Percentiles rank a stretch among this genome's conserved stretches.
Evolutionary conservation across 2,329 filamentous ascomycete genomes (phyloP).

Genomic region (Phialophora verrucosa): DNA sequence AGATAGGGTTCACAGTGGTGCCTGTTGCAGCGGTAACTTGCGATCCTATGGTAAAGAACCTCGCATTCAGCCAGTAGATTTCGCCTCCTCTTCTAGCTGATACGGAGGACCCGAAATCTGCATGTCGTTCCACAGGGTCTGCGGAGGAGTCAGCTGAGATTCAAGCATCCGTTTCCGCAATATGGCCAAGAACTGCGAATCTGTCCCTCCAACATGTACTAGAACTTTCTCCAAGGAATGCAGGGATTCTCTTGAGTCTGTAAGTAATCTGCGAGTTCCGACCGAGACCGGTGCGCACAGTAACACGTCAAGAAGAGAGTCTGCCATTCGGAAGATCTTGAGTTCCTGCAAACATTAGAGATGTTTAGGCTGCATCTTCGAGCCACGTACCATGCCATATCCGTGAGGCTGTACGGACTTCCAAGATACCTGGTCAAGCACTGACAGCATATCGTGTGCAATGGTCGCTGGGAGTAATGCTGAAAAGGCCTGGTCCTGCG

Average conservation of each 20-base stretch:
- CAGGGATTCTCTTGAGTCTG: slow-evolving; percentile 11
- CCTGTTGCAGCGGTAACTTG: not conserved
- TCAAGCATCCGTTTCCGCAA: slow-evolving; percentile 14
- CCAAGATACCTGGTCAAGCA: slow-evolving; percentile 13
- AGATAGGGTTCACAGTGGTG: not conserved
- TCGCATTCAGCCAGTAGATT: not conserved
- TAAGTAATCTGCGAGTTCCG: not conserved
- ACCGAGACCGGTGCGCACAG: slow-evolving; percentile 12
- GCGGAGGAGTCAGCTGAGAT: slow-evolving; percentile 9
- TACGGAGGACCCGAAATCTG: slow-evolving; percentile 8
- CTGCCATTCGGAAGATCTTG: slow-evolving; percentile 19
- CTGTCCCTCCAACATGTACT: slow-evolving; percentile 8
- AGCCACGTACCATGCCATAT: slow-evolving; percentile 19
- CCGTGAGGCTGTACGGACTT: slow-evolving; percentile 19
- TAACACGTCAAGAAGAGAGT: slow-evolving; percentile 18
- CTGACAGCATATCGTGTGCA: slow-evolving; percentile 14
- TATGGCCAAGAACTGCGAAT: slow-evolving; percentile 7
- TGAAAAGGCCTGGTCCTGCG: slow-evolving; percentile 17
- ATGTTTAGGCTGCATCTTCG: not conserved
- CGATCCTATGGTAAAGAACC: not conserved
- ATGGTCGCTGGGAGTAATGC: slow-evolving; percentile 10
- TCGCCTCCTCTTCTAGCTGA: not conserved
- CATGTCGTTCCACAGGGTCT: slow-evolving; percentile 9
- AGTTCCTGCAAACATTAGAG: slow-evolving; percentile 18
- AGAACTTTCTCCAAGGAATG: slow-evolving; percentile 18